phyloP scores from a whole-genome alignment of 805 yeast species.

The Vanderwaltozyma verrucispora region DNA sequence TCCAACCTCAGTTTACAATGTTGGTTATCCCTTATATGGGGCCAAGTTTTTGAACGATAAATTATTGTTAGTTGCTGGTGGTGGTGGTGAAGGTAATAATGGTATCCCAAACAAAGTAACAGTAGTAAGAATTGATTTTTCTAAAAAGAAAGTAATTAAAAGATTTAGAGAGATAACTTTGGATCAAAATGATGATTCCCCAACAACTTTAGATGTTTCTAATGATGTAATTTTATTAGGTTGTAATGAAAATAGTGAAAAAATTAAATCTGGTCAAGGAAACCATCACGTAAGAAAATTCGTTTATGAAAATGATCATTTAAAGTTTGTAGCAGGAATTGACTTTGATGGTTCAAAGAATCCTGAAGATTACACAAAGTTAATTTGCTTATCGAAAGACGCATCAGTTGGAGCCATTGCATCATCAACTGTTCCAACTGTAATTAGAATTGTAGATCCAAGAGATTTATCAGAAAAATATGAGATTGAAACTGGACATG shows the following conservation, averaged over 20 bases:
- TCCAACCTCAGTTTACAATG: conserved; percentile 18
- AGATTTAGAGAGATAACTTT: conserved; percentile 52
- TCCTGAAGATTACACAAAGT: conserved; percentile 47
- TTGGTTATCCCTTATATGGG: conserved; percentile 75
- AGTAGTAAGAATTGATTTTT: conserved; percentile 48
- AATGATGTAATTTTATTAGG: conserved; percentile 52
- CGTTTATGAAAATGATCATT: conserved; percentile 47
- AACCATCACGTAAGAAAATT: conserved; percentile 69
- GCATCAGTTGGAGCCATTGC: conserved; percentile 58
- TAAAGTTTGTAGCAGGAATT: conserved; percentile 48
- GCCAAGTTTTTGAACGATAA: conserved; percentile 55
- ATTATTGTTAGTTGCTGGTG: conserved; percentile 71
- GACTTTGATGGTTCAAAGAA: conserved; percentile 41
- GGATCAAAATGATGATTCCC: conserved; percentile 69
- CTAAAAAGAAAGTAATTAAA: conserved; percentile 37
- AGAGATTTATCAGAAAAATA: conserved; percentile 42
- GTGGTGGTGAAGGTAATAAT: conserved; percentile 90
- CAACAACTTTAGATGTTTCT: conserved; percentile 61
- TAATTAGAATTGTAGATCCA: conserved; percentile 50
- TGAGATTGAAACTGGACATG: conserved; percentile 44
- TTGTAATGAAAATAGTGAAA: conserved; percentile 56
- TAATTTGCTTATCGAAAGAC: conserved; percentile 46
- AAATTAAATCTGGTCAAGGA: conserved; percentile 43
- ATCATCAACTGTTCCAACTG: conserved; percentile 56
- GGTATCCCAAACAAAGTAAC: conserved; percentile 81